Conservation (phyloP, 1,139 yeast genomes). For the Taphrina deformans region DNA sequence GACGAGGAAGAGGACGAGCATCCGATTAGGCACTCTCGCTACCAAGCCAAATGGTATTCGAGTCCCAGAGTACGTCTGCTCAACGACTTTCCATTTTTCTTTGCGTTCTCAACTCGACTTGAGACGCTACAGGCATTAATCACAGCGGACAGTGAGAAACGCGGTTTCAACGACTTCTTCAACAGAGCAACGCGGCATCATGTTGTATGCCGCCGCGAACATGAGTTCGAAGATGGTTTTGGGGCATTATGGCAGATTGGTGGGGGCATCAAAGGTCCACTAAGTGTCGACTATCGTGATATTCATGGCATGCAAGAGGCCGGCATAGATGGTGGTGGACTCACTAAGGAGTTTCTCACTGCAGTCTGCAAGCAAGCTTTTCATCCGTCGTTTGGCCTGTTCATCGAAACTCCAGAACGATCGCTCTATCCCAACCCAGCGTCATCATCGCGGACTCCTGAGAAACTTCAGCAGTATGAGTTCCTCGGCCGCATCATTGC, state of each 20-base stretch:
- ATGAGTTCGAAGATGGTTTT: conserved; percentile 72
- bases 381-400: conserved; percentile 50
- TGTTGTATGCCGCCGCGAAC: conserved; percentile 67
- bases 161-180: conserved; percentile 37
- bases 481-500: conserved; percentile 84
- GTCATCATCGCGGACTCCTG: conserved; percentile 45
- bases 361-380: conserved; percentile 72
- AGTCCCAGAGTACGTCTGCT: conserved; percentile 46
- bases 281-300: conserved; percentile 68
- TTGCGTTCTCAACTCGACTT: conserved; percentile 74
- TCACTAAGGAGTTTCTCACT: conserved; percentile 86
- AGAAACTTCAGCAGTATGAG: conserved; percentile 50
- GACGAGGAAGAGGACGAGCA: conserved; percentile 42
- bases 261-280: conserved; percentile 56
- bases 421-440: conserved; percentile 71
- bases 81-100: conserved; percentile 70
- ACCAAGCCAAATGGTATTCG: neutral
- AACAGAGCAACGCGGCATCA: conserved; percentile 43
- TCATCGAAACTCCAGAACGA: conserved; percentile 59
- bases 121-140: conserved; percentile 67
- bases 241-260: conserved; percentile 55
- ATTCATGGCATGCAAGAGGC: conserved; percentile 74
- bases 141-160: conserved; percentile 51
- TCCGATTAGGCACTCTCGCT: neutral
- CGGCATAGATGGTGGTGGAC: conserved; percentile 96